Percentiles rank a stretch among this genome's conserved stretches.
Evolutionary conservation across 257 asterid genomes (phyloP).

Genomic region (Haberlea rhodopensis): DNA sequence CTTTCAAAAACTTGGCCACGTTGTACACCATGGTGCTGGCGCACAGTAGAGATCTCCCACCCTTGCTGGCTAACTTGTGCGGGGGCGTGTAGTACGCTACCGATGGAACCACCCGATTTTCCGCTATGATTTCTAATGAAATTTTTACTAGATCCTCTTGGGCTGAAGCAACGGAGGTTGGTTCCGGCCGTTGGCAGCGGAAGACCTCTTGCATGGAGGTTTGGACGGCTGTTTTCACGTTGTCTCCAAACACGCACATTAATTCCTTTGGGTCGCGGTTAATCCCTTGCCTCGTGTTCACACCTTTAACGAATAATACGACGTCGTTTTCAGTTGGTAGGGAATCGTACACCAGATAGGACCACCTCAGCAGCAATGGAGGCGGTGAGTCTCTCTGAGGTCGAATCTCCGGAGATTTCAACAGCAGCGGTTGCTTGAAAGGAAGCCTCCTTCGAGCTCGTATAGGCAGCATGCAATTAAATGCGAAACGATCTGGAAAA

Average conservation of each 20-base stretch:
- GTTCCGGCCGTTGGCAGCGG: constrained; percentile 61
- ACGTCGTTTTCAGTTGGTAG: constrained; percentile 66
- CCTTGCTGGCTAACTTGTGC: constrained; percentile 37
- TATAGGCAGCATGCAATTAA: constrained; percentile 47
- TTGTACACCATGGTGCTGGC: constrained; percentile 84
- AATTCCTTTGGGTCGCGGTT: constrained; percentile 52
- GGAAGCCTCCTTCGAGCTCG: constrained; percentile 52
- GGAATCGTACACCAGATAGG: constrained; percentile 59
- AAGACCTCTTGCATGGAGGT: constrained; percentile 78
- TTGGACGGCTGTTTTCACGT: constrained; percentile 59
- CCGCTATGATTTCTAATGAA: constrained; percentile 47
- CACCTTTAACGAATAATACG: constrained; percentile 71
- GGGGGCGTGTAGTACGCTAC: constrained; percentile 55
- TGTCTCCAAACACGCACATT: constrained; percentile 57
- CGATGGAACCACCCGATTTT: constrained; percentile 55
- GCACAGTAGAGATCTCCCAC: constrained; percentile 50
- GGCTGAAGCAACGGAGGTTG: constrained; percentile 16
- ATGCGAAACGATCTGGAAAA: constrained; percentile 56
- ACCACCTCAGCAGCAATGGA: constrained; percentile 47
- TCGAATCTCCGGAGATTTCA: constrained; percentile 5
- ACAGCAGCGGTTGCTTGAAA: constrained; percentile 50
- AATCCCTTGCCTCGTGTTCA: constrained; percentile 55
- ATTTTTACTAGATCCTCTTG: constrained; percentile 30
- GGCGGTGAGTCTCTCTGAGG: constrained; percentile 8
- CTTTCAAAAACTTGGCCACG: constrained; percentile 59